Evolutionary conservation across 345 rosid species (phyloP), one percentile per base, ranked within the genome.

Genomic region (Moricandia moricandioides): DNA sequence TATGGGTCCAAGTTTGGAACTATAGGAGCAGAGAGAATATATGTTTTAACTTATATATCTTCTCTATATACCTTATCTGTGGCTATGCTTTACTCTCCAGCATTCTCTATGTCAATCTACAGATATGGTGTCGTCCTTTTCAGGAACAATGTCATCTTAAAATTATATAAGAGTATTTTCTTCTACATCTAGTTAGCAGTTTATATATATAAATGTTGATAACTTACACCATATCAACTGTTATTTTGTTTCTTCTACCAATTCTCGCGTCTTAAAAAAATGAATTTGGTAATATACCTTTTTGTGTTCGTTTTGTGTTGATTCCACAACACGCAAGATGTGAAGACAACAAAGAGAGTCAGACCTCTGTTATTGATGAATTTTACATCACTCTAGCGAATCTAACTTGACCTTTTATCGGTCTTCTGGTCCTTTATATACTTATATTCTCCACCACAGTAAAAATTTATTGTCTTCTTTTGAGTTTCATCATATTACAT

Each of bases 341-440:
- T 49, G n/a, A 76, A 69, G 60, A 70, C 71, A 45, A 64, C 33
- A 43, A 47, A 57, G 16, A 34, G 16, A 56, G 80, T 77, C 76
- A 77, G 71, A 71, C 51, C 75, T 56, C 34, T 27, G 65, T 70
- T 56, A 24, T 63, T 63, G 66, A 64, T 70, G 80, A 70, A 70
- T 70, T 47, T 76, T 31, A 70, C 54, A 63, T 70, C 75, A 61
- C 49, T 70, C 33, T 31, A 64, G 4, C 40, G 71, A 77, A 70
- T 64, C 76, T 7, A 57, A 43, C 49, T 45, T 70, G 67, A 64
- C 66, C 61, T 70, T n/a, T n/a, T 63, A 70, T 43, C 21, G 61
- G 52, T 62, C 59, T 30, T 39, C 10, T 77, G 80, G 71, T 77
- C 80, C 80, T 52, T 35, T 5, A 37, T 40, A 73, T 65, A 55